A percentile compares a stretch with the other conserved stretches of the same genome.
phyloP scores from a whole-genome alignment of 2,329 filamentous ascomycete species.

The Aspergillus sp. region DNA sequence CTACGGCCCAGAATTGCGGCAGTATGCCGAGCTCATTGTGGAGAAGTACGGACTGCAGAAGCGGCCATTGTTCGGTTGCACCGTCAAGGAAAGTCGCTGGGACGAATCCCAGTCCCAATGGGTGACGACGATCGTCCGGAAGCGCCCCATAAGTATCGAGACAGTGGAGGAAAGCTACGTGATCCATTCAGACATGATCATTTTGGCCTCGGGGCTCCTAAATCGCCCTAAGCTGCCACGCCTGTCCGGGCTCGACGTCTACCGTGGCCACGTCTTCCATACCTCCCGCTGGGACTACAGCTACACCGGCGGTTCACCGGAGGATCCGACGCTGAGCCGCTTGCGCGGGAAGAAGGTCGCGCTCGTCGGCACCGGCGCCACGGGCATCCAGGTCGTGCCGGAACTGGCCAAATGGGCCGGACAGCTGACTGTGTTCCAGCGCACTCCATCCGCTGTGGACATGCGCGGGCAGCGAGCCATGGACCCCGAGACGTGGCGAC shows the following conservation, averaged over 20 bases:
- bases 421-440: constrained; percentile 44
- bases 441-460: constrained; percentile 40
- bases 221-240: constrained; percentile 22
- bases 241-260: constrained; percentile 21
- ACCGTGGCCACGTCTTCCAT: constrained; percentile 23
- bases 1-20: constrained; percentile 9
- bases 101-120: too few relatives aligned
- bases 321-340: not conserved
- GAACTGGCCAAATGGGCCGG: constrained; percentile 34
- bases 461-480: constrained; percentile 27
- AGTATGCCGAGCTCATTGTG: constrained; percentile 11
- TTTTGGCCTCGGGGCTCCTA: constrained; percentile 1
- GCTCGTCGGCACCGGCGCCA: constrained; percentile 48
- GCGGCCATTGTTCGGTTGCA: constrained; percentile 25
- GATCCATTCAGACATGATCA: not conserved
- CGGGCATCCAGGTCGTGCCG: constrained; percentile 44
- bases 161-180: not conserved
- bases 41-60: constrained; percentile 44
- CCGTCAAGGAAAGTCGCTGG: too few relatives aligned
- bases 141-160: not conserved
- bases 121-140: too few relatives aligned
- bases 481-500: constrained; percentile 14
- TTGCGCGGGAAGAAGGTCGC: constrained; percentile 39
- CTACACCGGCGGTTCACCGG: constrained; percentile 4
- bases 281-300: constrained; percentile 26